Evolutionary conservation across 208 protist genomes (phyloP).

Genomic region (Crithidia brevicula): DNA sequence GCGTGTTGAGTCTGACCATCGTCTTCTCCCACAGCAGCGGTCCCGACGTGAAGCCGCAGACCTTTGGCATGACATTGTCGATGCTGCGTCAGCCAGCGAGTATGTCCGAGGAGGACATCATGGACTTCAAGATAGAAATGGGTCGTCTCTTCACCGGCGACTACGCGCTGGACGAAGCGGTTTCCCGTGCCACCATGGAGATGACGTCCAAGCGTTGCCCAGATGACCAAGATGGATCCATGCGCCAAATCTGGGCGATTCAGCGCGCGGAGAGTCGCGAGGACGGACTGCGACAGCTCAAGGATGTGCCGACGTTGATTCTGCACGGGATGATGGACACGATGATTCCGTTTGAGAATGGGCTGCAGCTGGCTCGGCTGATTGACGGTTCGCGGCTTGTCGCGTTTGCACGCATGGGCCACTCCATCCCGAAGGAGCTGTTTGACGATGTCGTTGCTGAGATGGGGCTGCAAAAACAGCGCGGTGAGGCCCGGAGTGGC

Average conservation of each 20-base stretch:
- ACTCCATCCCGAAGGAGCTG: constrained; percentile 44
- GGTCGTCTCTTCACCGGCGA: constrained; percentile 29
- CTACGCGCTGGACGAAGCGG: constrained; percentile 42
- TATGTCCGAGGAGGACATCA: constrained; percentile 30
- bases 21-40: constrained; percentile 60
- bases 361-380: constrained; percentile 44
- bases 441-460: constrained; percentile 38
- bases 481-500: not conserved
- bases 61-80: constrained; percentile 31
- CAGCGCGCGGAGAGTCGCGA: constrained; percentile 49
- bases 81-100: constrained; percentile 54
- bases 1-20: constrained; percentile 54
- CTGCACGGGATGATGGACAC: constrained; percentile 65
- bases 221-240: constrained; percentile 37
- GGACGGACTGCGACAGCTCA: constrained; percentile 38
- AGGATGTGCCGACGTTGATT: constrained; percentile 28
- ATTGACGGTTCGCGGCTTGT: constrained; percentile 51
- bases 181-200: constrained; percentile 9
- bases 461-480: constrained; percentile 25
- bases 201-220: constrained; percentile 31
- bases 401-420: constrained; percentile 54
- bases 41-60: constrained; percentile 41
- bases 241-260: constrained; percentile 68
- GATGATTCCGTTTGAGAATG: constrained; percentile 64
- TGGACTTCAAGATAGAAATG: constrained; percentile 49